A percentile compares a stretch with the other conserved stretches of the same genome.
Evolutionary conservation across 2,329 filamentous ascomycete species (phyloP).

Genomic region (Calonectria fujianensis): DNA sequence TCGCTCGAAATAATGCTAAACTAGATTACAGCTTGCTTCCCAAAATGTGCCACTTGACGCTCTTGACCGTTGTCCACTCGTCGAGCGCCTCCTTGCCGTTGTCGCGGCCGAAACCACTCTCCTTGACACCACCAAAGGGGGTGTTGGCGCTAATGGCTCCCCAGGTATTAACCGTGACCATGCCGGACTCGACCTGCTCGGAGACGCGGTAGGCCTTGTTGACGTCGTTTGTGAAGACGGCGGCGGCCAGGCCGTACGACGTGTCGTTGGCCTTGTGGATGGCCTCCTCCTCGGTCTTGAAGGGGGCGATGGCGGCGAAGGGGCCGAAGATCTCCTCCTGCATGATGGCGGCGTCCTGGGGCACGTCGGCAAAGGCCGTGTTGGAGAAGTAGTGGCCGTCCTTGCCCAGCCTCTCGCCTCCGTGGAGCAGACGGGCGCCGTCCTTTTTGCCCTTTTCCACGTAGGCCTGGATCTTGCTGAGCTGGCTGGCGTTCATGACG

Average conservation of each 20-base stretch:
- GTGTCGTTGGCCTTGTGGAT: slow-evolving; percentile 60
- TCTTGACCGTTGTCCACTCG: slow-evolving; percentile 57
- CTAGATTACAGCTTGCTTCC: slow-evolving; percentile 36
- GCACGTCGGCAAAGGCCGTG: slow-evolving; percentile 56
- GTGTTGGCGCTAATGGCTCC: slow-evolving; percentile 53
- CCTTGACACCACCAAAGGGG: slow-evolving; percentile 60
- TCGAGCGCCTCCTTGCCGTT: slow-evolving; percentile 57
- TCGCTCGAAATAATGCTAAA: neutral
- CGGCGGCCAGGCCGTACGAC: slow-evolving; percentile 71
- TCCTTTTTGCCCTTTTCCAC: slow-evolving; percentile 61
- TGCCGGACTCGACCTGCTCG: slow-evolving; percentile 75
- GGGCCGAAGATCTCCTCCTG: slow-evolving; percentile 59
- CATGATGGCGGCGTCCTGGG: slow-evolving; percentile 52
- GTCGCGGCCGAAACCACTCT: slow-evolving; percentile 58
- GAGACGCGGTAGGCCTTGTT: slow-evolving; percentile 42
- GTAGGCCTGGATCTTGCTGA: slow-evolving; percentile 78
- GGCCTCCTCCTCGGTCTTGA: slow-evolving; percentile 55
- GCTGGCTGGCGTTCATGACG: slow-evolving; percentile 76
- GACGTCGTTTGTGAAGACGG: slow-evolving; percentile 74
- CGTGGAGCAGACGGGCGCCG: slow-evolving; percentile 42
- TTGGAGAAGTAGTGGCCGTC: slow-evolving; percentile 56
- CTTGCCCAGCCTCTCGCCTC: slow-evolving; percentile 39
- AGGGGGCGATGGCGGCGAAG: slow-evolving; percentile 53
- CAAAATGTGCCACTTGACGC: slow-evolving; percentile 52
- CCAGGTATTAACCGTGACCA: slow-evolving; percentile 76